Percentiles rank a stretch among this genome's conserved stretches.
phyloP scores from a whole-genome alignment of 192 early-diverging fungal genomes.

The Pilobolus umbonatus region DNA sequence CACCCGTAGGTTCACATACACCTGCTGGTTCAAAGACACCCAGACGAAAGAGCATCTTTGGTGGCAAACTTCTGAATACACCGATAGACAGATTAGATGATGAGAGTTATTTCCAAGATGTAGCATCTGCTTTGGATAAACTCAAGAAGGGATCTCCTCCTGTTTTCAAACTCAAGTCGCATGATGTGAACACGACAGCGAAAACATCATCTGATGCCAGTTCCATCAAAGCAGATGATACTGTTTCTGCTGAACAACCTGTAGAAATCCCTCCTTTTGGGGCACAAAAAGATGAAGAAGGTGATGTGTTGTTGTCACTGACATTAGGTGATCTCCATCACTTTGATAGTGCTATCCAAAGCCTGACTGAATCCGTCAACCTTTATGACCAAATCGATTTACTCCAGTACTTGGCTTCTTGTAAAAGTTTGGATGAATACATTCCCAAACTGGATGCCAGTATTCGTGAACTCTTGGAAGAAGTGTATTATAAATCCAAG shows the following conservation, averaged over 20 bases:
- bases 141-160: constrained; percentile 17
- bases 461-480: constrained; percentile 63
- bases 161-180: constrained; percentile 46
- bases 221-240: constrained; percentile 1
- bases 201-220: constrained; percentile 19
- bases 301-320: constrained; percentile 46
- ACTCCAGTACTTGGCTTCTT: constrained; percentile 72
- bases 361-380: constrained; percentile 59
- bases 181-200: constrained; percentile 33
- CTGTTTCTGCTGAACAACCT: neutral
- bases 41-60: constrained; percentile 26
- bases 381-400: constrained; percentile 80
- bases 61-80: constrained; percentile 23
- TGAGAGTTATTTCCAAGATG: constrained; percentile 34
- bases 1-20: constrained; percentile 35
- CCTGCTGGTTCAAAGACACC: constrained; percentile 42
- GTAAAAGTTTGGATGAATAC: constrained; percentile 54
- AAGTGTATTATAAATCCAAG: constrained; percentile 78
- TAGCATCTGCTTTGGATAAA: constrained; percentile 24
- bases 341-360: constrained; percentile 51
- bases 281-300: neutral
- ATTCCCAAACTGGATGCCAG: constrained; percentile 50
- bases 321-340: constrained; percentile 63
- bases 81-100: constrained; percentile 22
- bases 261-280: constrained; percentile 6